Conservation (phyloP, 129 eudicot genomes). For the Cynara cardunculus region DNA sequence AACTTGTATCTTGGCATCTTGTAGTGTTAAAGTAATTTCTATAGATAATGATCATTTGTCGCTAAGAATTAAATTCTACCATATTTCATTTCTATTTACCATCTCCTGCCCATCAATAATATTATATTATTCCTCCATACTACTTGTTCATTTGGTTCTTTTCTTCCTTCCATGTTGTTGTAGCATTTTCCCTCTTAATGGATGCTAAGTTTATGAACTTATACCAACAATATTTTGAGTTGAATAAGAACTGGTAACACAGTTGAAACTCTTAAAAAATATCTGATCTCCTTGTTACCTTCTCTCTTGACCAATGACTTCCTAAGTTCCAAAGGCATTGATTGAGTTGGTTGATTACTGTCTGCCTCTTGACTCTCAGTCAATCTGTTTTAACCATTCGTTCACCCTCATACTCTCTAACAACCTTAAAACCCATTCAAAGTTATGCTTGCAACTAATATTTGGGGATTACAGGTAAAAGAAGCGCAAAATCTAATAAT, state of each 20-base stretch:
- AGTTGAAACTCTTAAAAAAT: background rate
- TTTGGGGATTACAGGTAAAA: constrained; percentile 2
- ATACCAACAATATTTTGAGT: background rate
- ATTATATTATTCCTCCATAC: background rate
- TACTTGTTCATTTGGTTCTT: background rate
- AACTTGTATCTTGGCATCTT: constrained; percentile 6
- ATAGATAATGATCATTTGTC: background rate
- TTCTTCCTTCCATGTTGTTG: background rate
- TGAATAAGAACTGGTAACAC: background rate
- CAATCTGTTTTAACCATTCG: background rate
- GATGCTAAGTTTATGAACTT: background rate
- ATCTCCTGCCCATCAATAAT: background rate
- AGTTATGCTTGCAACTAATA: background rate
- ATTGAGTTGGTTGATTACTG: background rate
- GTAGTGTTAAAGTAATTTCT: background rate
- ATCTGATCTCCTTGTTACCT: background rate
- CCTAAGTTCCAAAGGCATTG: background rate
- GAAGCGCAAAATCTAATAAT: background rate
- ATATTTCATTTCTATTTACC: constrained; percentile 2
- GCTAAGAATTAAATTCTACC: background rate
- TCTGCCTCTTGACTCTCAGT: background rate
- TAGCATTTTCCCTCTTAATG: background rate
- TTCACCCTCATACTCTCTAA: constrained; percentile 1
- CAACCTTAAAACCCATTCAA: background rate
- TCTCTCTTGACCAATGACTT: constrained; percentile 7